phyloP scores from a whole-genome alignment of 345 rosid species.

The Sisymbrium irio region DNA sequence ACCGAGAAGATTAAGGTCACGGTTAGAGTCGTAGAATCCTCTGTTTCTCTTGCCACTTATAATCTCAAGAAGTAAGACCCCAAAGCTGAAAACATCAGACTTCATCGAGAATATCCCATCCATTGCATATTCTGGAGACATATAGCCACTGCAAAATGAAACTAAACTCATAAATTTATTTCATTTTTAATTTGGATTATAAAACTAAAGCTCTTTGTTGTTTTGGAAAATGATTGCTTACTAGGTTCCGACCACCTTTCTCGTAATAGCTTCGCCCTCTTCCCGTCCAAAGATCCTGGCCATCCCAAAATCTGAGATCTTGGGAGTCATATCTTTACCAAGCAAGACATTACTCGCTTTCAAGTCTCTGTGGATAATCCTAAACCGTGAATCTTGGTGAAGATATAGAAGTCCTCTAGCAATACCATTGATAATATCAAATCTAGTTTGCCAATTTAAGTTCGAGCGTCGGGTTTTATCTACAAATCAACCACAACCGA shows the following conservation, averaged over 20 bases:
- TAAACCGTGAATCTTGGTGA: constrained; percentile 78
- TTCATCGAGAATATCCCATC: constrained; percentile 67
- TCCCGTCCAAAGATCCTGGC: constrained; percentile 41
- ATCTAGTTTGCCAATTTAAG: neutral
- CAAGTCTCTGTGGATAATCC: constrained; percentile 77
- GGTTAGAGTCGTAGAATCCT: constrained; percentile 59
- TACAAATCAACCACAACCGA: constrained; percentile 24
- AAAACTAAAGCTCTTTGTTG: neutral
- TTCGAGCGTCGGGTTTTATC: constrained; percentile 30
- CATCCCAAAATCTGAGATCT: constrained; percentile 88
- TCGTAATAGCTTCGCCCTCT: neutral
- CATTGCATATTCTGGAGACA: constrained; percentile 88
- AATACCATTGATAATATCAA: neutral
- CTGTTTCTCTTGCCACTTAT: constrained; percentile 61
- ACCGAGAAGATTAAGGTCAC: constrained; percentile 71
- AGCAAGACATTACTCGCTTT: constrained; percentile 80
- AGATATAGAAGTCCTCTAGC: constrained; percentile 43
- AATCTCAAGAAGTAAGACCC: constrained; percentile 67
- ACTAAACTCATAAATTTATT: neutral
- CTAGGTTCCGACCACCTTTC: neutral
- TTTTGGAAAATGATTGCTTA: neutral
- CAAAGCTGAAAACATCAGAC: constrained; percentile 75
- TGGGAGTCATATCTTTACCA: constrained; percentile 61
- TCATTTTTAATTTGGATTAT: neutral
- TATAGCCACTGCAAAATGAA: constrained; percentile 54